Evolutionary conservation across 805 yeast species (phyloP), one percentile per base, ranked within the genome.

Genomic region (Spencermartinsiella europaea): DNA sequence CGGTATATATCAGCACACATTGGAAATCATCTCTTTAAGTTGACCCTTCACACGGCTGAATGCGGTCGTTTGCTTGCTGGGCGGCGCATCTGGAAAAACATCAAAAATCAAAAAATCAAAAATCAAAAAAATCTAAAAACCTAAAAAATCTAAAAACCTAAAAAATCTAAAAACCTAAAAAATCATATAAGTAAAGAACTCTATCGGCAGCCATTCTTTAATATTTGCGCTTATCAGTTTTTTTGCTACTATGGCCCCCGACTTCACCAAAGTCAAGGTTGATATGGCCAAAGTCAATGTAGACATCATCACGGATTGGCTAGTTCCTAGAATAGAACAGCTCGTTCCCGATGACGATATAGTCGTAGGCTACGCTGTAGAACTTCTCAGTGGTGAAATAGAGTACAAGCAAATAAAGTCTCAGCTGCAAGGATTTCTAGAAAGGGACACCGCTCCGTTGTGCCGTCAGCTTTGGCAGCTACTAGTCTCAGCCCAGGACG

Each of bases 261-360:
- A 25, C 35, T 19, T 17, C 12, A 15, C 17, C 7, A 15, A 19
- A 12, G 19, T 22, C 14, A 31, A 36, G 22, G 72, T 76, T 1
- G 69, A 68, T 42, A 62, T 69, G 35, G 28, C 59, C 14, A 71
- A 68, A 50, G 70, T 77, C 25, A 67, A 75, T 51, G 50, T 64
- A 39, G 52, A 47, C 0, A 64, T 72, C n/a, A 62, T 76, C 3
- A 60, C 65, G 41, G 50, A 51, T 14, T 77, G 80, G 77, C 16
- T 20, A 17, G 15, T 20, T 5, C 25, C 14, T 8, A 46, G 47
- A 46, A 76, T 25, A 58, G 31, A 65, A 14, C 56, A 64, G 38
- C 58, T 65, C 8, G 56, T 75, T 10, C 77, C 77, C 0, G 79
- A 74, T 39, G 82, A 77, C 52, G 82, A 77, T 20, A 70, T 77